Conservation (phyloP, 164 flowering plant genomes). For the Nymphaea colorata region DNA sequence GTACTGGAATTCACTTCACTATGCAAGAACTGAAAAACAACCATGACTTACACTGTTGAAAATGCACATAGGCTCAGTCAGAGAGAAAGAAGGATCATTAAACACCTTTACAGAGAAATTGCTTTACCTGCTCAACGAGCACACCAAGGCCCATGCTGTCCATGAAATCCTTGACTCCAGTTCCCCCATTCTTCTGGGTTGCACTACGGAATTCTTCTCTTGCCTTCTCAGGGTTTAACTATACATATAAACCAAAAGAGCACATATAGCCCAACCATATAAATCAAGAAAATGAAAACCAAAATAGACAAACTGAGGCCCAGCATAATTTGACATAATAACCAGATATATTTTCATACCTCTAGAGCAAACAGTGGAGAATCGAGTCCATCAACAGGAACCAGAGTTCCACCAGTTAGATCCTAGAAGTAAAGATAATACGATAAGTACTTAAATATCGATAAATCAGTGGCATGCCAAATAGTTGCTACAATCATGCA, state of each 20-base stretch:
- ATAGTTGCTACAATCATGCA: too few species aligned
- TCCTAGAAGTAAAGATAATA: constrained; percentile 29
- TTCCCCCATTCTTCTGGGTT: constrained; percentile 64
- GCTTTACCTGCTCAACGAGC: constrained; percentile 80
- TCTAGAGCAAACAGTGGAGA: constrained; percentile 89
- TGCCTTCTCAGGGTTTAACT: constrained; percentile 95
- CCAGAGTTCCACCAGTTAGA: constrained; percentile 80
- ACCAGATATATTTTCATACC: constrained; percentile 23
- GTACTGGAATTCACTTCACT: too few species aligned
- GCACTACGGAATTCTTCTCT: constrained; percentile 79
- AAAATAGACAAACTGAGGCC: neutral
- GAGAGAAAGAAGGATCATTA: neutral
- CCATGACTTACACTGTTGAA: too few species aligned
- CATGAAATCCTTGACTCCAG: constrained; percentile 87
- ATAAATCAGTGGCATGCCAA: too few species aligned
- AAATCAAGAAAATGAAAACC: neutral
- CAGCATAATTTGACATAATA: neutral
- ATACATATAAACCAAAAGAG: constrained; percentile 2
- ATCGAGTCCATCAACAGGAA: constrained; percentile 81
- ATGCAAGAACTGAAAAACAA: too few species aligned
- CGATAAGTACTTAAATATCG: neutral
- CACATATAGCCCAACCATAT: neutral
- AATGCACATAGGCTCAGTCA: neutral
- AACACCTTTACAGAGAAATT: neutral
- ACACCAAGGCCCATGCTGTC: constrained; percentile 96